Evolutionary conservation across 2,329 filamentous ascomycete species (phyloP), one percentile per base, ranked within the genome.

Genomic region (Plenodomus tracheiphilus): DNA sequence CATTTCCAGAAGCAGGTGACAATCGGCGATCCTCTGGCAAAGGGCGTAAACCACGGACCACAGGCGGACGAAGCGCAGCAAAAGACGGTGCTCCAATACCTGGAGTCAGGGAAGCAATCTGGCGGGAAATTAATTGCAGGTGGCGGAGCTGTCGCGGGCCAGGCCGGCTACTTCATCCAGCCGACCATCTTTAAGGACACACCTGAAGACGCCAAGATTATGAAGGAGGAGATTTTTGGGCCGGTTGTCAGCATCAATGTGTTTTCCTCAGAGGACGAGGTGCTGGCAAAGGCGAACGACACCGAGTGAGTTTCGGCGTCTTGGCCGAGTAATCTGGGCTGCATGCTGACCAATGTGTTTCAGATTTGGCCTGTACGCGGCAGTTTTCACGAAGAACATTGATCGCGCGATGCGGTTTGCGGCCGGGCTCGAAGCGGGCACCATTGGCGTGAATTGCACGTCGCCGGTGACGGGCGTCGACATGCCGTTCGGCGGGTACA

Each of bases 131-230:
- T 75, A 21, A 47, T 68, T 9, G 54, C 71, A 9, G 72, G 51
- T 43, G 68, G 67, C 8, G 53, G 43, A 7, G 66, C 62, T 16
- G 58, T 59, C n/a, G 61, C 65, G 3, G 66, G 63, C 21, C 61
- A 60, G 2, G 53, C 67, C 41, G 68, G 66, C n/a, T 70, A 65
- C 51, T 64, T 71, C 61, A 64, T 93, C 51, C 88, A 85, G 17
- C 89, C 89, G 17, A 94, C 89, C 16, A 87, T 93, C 70, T 91
- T 93, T 75, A 82, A 84, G 62, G 84, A 90, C 73, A 89, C 92
- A 8, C 91, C 84, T 19, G 81, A 85, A 22, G 79, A 87, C 50
- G 92, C 93, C 85, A 81, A 80, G 53, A 92, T 89, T 78, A 93
- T 93, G 79, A 84, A 78, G 57, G 86, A 93, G 73, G 89, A 94